Evolutionary conservation across 495 filamentous ascomycete species (phyloP).

Genomic region (Parachaetomium inaequale): DNA sequence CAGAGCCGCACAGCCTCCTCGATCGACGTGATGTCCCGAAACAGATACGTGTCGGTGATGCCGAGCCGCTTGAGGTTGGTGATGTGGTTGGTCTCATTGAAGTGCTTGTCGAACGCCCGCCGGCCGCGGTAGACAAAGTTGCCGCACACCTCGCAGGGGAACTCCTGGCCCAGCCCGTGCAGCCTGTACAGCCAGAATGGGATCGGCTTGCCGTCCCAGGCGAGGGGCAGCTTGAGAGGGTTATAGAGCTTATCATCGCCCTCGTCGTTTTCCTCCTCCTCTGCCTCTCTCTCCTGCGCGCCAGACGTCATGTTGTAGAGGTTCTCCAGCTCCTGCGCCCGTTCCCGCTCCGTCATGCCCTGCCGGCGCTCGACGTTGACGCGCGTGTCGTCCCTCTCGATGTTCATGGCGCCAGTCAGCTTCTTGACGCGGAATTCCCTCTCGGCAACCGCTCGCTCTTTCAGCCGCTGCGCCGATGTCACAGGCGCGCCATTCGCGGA

Average conservation of each 20-base stretch:
- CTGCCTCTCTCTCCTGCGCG: conserved; percentile 34
- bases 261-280: conserved; percentile 49
- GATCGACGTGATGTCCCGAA: conserved; percentile 90
- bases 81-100: conserved; percentile 87
- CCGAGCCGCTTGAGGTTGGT: conserved; percentile 91
- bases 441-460: conserved; percentile 87
- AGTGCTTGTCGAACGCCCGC: conserved; percentile 96
- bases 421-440: conserved; percentile 79
- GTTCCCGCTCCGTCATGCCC: conserved; percentile 93
- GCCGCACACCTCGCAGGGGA: conserved; percentile 92
- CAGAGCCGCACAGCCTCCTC: conserved; percentile 82
- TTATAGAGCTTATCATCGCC: conserved; percentile 92
- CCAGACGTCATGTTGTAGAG: conserved; percentile 59
- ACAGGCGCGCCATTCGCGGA: conserved; percentile 26
- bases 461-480: conserved; percentile 55
- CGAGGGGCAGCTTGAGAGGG: conserved; percentile 88
- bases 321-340: conserved; percentile 87
- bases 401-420: conserved; percentile 69
- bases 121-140: conserved; percentile 98
- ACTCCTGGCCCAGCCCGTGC: conserved; percentile 92
- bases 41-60: conserved; percentile 86
- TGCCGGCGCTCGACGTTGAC: conserved; percentile 92
- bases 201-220: conserved; percentile 98
- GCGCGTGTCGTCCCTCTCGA: conserved; percentile 76
- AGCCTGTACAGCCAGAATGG: conserved; percentile 98